Evolutionary conservation across 305 asterid genomes (phyloP).

Genomic region (Solanum hybrid): DNA sequence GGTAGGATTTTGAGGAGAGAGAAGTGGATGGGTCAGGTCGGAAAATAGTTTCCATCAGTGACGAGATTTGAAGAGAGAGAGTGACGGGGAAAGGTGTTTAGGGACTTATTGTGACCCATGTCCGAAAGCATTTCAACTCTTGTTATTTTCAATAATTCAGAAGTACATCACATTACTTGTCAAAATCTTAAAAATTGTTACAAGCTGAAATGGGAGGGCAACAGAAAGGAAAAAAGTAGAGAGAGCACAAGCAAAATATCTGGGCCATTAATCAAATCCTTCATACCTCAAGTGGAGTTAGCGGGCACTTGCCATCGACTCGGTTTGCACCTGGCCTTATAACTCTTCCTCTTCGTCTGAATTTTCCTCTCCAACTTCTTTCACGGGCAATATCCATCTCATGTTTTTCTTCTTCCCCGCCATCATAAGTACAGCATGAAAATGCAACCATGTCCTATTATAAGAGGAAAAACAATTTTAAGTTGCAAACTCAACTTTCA

Average conservation of each 20-base stretch:
- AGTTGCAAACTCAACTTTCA: neutral
- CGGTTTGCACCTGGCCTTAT: constrained; percentile 94
- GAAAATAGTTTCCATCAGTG: neutral
- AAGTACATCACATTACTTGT: neutral
- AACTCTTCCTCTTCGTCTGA: constrained; percentile 78
- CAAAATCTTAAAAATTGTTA: neutral
- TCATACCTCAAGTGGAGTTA: constrained; percentile 90
- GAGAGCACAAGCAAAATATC: neutral
- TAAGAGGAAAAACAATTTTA: constrained; percentile 5
- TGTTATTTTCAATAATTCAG: neutral
- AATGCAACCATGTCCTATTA: constrained; percentile 98
- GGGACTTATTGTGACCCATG: neutral
- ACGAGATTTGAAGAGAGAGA: neutral
- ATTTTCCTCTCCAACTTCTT: constrained; percentile 98
- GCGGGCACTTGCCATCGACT: constrained; percentile 90
- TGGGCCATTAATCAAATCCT: neutral
- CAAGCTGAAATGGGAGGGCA: neutral
- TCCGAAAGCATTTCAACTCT: neutral
- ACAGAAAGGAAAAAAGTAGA: neutral
- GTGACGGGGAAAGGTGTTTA: neutral
- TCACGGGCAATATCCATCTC: constrained; percentile 97
- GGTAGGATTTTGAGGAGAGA: neutral
- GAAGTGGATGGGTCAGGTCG: neutral
- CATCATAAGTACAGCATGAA: constrained; percentile 93
- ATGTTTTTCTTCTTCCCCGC: constrained; percentile 86